Evolutionary conservation across 345 rosid species (phyloP).

Genomic region (Rhizophora mangle): DNA sequence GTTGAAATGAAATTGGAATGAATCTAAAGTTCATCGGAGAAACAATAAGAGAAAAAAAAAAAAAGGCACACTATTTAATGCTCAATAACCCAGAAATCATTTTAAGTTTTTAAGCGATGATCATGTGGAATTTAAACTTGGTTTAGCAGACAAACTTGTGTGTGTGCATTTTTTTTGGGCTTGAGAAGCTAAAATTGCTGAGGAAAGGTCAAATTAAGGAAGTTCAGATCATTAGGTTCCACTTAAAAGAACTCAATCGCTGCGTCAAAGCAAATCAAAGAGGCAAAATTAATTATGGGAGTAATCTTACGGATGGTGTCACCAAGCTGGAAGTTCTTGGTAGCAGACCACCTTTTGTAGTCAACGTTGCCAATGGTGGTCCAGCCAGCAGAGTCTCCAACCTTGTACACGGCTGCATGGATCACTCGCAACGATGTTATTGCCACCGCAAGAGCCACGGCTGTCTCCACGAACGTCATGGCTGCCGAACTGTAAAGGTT

Average conservation of each 20-base stretch:
- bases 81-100: background rate
- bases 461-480: slow-evolving; percentile 22
- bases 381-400: slow-evolving; percentile 91
- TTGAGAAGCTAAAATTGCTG: background rate
- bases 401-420: slow-evolving; percentile 62
- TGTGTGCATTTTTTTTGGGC: no score
- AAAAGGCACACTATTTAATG: background rate
- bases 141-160: no score
- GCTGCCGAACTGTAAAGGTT: background rate
- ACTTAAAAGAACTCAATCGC: no score
- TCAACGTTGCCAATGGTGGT: slow-evolving; percentile 79
- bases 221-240: background rate
- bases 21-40: no score
- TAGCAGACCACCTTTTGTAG: slow-evolving; percentile 81
- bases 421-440: slow-evolving; percentile 21
- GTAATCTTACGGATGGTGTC: slow-evolving; percentile 59
- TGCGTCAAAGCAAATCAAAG: no score
- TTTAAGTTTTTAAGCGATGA: no score
- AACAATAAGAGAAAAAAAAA: no score
- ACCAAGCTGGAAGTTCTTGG: slow-evolving; percentile 67
- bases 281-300: background rate
- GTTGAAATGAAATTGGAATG: no score
- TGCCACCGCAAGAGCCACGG: slow-evolving; percentile 19
- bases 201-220: background rate
- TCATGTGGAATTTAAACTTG: no score